Evolutionary conservation across 1,284 basidiomycete species (phyloP), one percentile per base, ranked within the genome.

Genomic region (Athelia sp.): DNA sequence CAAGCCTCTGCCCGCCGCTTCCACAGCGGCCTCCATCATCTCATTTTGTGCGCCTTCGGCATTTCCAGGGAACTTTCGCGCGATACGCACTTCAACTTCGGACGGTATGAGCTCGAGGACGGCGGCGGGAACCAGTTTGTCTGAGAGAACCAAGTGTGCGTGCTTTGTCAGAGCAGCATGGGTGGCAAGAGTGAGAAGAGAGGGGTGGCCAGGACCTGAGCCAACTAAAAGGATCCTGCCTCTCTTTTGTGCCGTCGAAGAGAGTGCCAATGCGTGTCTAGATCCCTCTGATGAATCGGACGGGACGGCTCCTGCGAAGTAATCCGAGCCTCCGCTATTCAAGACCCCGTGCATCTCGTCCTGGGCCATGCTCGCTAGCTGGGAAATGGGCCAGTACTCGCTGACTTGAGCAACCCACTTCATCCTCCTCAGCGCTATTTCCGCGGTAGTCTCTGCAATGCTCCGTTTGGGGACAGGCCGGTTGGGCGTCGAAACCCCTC

Each of bases 21-120:
- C 85, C 2, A 97, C 72, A 0, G 93, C 96, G 9, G 87, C 82
- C 54, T 89, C 81, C 89, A 98, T 96, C 72, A 98, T 82, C 69
- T 98, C 96, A 44, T 79, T 81, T 65, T 98, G 96, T 1, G 94
- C 93, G 18, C 89, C 87, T 49, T 98, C 96, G 1, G 94, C 93
- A 62, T 98, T 98, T 0, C 96, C 96, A 0, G 96, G 96, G 72
- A 97, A 98, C 65, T 99, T 99, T 57, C 88, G 87, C 14, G 96
- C 96, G 54, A 98, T 97, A 8, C 87, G 80, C 18, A 90, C 74
- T 52, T 83, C 74, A 2, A 86, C 79, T 26, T 69, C 77, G 3
- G 76, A 68, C 0, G 95, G 95, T 46, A 98, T 91, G n/a, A 98
- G 74, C 0, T 79, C 82, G 23, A 99, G 83, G 15, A 98, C 90